Percentiles rank a stretch among this genome's conserved stretches.
phyloP scores from a whole-genome alignment of 169 alveolate species.

The Plasmodium coatneyi region DNA sequence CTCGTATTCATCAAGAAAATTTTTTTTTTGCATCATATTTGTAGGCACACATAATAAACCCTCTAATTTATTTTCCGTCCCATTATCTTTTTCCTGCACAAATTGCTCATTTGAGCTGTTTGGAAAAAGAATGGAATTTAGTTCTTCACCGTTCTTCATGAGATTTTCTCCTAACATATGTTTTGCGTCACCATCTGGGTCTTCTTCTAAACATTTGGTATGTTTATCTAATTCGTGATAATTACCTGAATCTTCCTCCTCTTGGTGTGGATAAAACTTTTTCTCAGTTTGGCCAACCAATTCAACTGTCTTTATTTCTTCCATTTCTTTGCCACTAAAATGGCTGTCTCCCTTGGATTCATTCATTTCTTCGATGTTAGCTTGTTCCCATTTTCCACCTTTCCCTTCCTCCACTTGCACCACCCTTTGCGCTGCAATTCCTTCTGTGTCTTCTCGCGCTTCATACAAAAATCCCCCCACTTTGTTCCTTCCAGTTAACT shows the following conservation, averaged over 20 bases:
- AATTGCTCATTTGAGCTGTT: conserved; percentile 1
- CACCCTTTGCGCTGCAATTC: neutral
- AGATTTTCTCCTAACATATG: neutral
- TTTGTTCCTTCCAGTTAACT: neutral
- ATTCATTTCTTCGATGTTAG: neutral
- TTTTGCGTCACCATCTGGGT: neutral
- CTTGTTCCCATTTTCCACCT: neutral
- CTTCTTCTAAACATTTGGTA: neutral
- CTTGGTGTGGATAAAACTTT: neutral
- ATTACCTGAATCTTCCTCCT: neutral
- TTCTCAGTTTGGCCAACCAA: neutral
- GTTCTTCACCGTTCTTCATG: neutral
- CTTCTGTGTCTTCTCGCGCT: neutral
- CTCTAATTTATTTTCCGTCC: neutral
- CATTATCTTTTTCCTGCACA: neutral
- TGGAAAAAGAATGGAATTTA: neutral
- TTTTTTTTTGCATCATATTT: neutral
- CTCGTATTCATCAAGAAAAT: neutral
- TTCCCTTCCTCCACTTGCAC: neutral
- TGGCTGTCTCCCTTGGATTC: neutral
- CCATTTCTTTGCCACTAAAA: neutral
- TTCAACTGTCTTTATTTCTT: neutral
- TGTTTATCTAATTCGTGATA: neutral
- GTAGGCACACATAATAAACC: neutral
- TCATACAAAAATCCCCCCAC: neutral